phyloP scores from a whole-genome alignment of 129 eudicot genomes.

The Flaveria trinervia region DNA sequence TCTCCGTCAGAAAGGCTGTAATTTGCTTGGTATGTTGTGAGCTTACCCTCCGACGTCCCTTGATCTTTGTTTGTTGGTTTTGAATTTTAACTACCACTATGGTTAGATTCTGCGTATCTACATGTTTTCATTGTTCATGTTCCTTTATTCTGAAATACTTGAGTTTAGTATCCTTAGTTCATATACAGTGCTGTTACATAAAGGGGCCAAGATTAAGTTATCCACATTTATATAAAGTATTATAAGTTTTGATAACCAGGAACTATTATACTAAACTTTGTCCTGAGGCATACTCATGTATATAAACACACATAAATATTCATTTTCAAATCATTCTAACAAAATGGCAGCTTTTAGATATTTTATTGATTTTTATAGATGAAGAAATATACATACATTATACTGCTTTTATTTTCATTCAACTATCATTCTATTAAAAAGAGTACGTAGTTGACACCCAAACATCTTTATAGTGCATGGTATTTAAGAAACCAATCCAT shows the following conservation, averaged over 20 bases:
- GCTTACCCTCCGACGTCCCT: conserved; percentile 29
- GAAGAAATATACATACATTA: neutral
- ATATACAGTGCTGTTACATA: neutral
- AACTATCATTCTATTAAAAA: neutral
- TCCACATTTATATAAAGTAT: neutral
- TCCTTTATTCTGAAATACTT: conserved; percentile 10
- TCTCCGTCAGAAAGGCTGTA: conserved; percentile 71
- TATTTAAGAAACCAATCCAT: neutral
- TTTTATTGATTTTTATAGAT: neutral
- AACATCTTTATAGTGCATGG: neutral
- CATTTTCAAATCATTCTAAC: neutral
- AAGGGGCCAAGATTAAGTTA: conserved; percentile 3
- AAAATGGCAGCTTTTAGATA: neutral
- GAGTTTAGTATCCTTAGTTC: conserved; percentile 15
- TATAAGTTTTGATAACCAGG: conserved; percentile 7
- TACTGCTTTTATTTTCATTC: neutral
- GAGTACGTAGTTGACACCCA: neutral
- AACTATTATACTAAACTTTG: neutral
- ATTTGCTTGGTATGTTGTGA: conserved; percentile 67
- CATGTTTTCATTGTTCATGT: neutral
- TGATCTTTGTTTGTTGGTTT: conserved; percentile 13
- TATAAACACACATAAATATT: conserved; percentile 2
- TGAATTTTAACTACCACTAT: neutral
- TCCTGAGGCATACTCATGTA: conserved; percentile 2
- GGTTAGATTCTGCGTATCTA: neutral